Conservation (phyloP, 2,329 filamentous ascomycete species). For the Diplodia mutila region DNA sequence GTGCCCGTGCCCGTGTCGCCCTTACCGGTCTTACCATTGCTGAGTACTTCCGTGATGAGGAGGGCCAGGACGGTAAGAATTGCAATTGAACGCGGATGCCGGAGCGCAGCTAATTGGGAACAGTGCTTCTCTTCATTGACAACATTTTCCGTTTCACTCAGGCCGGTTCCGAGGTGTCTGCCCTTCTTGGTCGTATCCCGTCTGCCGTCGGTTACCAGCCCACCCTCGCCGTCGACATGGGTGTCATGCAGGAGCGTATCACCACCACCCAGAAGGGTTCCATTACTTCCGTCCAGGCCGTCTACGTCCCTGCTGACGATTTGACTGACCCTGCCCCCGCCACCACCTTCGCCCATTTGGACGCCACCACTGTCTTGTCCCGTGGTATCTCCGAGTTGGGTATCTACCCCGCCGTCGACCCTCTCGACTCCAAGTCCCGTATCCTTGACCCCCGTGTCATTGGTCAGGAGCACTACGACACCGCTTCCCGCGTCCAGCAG, state of each 20-base stretch:
- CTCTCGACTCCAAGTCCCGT: slow-evolving; percentile 98
- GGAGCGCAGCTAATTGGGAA: slow-evolving; percentile 34
- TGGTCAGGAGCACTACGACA: slow-evolving; percentile 96
- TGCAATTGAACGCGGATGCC: background rate
- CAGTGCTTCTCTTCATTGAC: slow-evolving; percentile 98
- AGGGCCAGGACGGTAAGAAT: slow-evolving; percentile 81
- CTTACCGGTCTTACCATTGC: slow-evolving; percentile 82
- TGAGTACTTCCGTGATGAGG: slow-evolving; percentile 80
- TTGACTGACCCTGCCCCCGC: slow-evolving; percentile 99
- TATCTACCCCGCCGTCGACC: slow-evolving; percentile 99
- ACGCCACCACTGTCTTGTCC: slow-evolving; percentile 99
- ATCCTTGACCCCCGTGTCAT: slow-evolving; percentile 99
- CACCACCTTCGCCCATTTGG: slow-evolving; percentile 99
- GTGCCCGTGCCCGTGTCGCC: slow-evolving; percentile 99
- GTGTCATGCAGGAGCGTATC: slow-evolving; percentile 99
- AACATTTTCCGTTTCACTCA: slow-evolving; percentile 99
- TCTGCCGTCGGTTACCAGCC: slow-evolving; percentile 99
- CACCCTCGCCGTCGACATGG: slow-evolving; percentile 98
- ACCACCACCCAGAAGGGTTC: slow-evolving; percentile 99
- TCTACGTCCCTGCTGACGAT: slow-evolving; percentile 99
- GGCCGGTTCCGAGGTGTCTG: slow-evolving; percentile 99
- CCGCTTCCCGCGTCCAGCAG: slow-evolving; percentile 93
- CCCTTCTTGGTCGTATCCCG: slow-evolving; percentile 98
- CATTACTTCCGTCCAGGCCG: slow-evolving; percentile 99
- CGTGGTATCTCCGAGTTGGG: slow-evolving; percentile 99